These are phyloP conservation scores for Fusarium anthophilum DNA, from an alignment of 2,329 filamentous ascomycete species.

Conservation along the genomic window DNA sequence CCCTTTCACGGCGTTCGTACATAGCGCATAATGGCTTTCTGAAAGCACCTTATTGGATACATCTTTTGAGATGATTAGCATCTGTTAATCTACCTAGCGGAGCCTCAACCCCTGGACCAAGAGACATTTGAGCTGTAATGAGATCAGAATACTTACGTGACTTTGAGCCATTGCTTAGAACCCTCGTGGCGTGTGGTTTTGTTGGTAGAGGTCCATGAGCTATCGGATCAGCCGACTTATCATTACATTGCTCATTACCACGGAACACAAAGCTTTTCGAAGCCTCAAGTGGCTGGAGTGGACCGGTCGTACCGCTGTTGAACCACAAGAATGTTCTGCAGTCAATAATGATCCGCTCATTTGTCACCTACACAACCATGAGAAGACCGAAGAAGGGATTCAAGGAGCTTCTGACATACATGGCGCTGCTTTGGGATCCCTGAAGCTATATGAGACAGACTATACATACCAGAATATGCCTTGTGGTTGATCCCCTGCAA, in stretches of 20 bases:
- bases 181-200: fast-evolving
- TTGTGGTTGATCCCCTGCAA: slow-evolving; percentile 1
- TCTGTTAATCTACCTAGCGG: fast-evolving
- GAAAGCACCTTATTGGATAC: background rate
- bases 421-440: background rate
- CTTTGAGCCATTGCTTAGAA: background rate
- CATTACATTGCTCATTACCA: background rate
- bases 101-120: fast-evolving
- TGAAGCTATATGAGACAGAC: background rate
- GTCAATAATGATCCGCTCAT: slow-evolving; percentile 1
- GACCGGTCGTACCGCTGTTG: background rate
- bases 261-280: background rate
- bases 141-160: background rate
- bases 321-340: background rate
- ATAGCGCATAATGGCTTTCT: background rate
- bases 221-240: fast-evolving
- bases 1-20: background rate
- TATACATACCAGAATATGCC: background rate
- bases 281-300: background rate
- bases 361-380: background rate
- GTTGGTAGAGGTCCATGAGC: background rate
- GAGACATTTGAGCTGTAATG: fast-evolving
- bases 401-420: background rate
- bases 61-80: background rate
- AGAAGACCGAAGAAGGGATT: fast-evolving